These are phyloP conservation scores for Gonium pectorale DNA, from an alignment of 139 green algal species.

Conservation along the genomic window DNA sequence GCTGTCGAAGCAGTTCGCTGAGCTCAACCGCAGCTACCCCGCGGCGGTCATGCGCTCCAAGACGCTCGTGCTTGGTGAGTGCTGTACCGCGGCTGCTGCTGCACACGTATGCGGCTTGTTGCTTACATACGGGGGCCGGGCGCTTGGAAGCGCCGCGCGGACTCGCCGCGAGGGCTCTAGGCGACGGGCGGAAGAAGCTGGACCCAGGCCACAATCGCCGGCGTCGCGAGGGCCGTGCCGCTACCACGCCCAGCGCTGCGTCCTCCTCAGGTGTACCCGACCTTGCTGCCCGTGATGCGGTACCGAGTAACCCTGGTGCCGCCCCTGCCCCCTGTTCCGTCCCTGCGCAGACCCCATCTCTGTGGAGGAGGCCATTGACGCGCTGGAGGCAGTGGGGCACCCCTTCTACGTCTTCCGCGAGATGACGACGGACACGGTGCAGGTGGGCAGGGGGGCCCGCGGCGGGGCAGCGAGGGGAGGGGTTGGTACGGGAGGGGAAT, in stretches of 20 bases:
- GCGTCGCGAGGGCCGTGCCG: too few relatives aligned
- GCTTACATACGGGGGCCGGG: too few relatives aligned
- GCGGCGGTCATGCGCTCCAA: constrained; percentile 38
- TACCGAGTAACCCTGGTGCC: background rate
- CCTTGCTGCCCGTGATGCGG: too few relatives aligned
- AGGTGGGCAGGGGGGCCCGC: constrained; percentile 56
- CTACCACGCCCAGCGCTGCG: too few relatives aligned
- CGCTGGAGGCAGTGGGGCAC: constrained; percentile 69
- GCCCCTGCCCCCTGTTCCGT: background rate
- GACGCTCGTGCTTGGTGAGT: constrained; percentile 26
- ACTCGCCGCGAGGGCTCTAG: too few relatives aligned
- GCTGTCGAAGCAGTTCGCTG: constrained; percentile 50
- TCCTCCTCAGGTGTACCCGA: too few relatives aligned
- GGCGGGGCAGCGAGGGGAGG: constrained; percentile 59
- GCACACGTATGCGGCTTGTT: too few relatives aligned
- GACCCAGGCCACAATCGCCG: background rate
- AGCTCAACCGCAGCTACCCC: constrained; percentile 57
- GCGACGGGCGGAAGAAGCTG: background rate
- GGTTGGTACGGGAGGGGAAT: background rate
- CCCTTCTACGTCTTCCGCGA: constrained; percentile 75
- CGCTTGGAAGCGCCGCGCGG: too few relatives aligned
- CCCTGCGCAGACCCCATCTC: constrained; percentile 56
- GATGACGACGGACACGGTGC: constrained; percentile 49
- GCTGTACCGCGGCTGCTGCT: background rate
- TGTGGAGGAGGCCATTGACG: constrained; percentile 72